Evolutionary conservation across 805 yeast species (phyloP), one percentile per base, ranked within the genome.

Genomic region (Yamadazyma kitorensis): DNA sequence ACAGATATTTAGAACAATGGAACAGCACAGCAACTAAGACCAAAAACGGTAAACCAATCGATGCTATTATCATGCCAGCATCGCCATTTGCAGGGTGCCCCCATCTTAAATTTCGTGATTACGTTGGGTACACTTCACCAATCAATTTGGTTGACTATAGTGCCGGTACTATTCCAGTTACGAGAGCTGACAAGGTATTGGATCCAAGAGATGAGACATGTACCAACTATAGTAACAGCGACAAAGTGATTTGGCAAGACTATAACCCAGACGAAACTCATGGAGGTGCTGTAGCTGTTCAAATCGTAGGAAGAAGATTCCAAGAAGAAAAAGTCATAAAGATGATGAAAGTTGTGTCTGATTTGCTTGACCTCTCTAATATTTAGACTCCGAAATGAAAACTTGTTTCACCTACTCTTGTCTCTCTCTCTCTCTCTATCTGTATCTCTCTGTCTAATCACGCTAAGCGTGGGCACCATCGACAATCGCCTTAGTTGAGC

Each of bases 61-160:
- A 43, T 37, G 41, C 40, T 2, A 39, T 80, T 50, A 68, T 84
- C 40, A 56, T 84, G 30, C 73, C 82, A 29, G 89, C 91, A 38
- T 72, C 79, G 3, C 78, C 80, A 53, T 74, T 72, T 37, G 81
- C 82, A 41, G 80, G 78, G 30, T 85, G 91, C 14, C 85, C 87
- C 27, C 72, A 71, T 33, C 76, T 81, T 20, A 76, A 74, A 29
- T 68, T 72, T 33, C 70, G 82, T 6, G 74, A 73, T 53, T 34
- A 34, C 24, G 38, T 34, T 4, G 84, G 89, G 4, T 85, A 85
- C 65, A 82, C 91, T 5, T 64, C 87, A 2, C 68, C 81, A 41
- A 84, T 80, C 76, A 84, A 84, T 59, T 54, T 83, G 39, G 54
- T 81, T 42, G 93, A 84, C 55, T 68, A 76, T 49, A 86, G 91